Evolutionary conservation across 345 rosid genomes (phyloP).

Genomic region (Nasturtium officinale): DNA sequence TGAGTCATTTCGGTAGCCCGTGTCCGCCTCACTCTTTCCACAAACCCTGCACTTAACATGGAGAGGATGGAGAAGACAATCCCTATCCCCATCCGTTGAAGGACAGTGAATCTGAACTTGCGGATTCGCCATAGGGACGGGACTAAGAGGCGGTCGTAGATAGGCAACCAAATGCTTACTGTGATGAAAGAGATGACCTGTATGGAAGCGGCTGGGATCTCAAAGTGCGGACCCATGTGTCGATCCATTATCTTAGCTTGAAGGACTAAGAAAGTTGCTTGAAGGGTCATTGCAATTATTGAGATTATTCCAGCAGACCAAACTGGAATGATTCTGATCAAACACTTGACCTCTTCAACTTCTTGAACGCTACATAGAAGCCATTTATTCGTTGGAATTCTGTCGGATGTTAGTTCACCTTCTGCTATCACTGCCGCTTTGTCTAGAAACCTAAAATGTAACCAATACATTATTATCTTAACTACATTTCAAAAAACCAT

Average conservation of each 20-base stretch:
- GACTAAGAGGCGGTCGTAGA: slow-evolving; percentile 59
- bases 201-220: slow-evolving; percentile 60
- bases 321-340: slow-evolving; percentile 55
- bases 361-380: slow-evolving; percentile 63
- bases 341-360: slow-evolving; percentile 71
- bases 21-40: slow-evolving; percentile 55
- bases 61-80: slow-evolving; percentile 50
- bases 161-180: slow-evolving; percentile 60
- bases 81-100: slow-evolving; percentile 64
- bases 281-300: slow-evolving; percentile 49
- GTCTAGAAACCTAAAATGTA: slow-evolving; percentile 54
- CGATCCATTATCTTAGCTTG: slow-evolving; percentile 66
- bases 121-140: slow-evolving; percentile 47
- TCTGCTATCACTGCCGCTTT: slow-evolving; percentile 60
- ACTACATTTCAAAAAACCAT: not conserved
- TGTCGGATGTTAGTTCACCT: slow-evolving; percentile 54
- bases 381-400: slow-evolving; percentile 49
- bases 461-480: not conserved
- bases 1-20: slow-evolving; percentile 28
- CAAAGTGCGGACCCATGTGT: slow-evolving; percentile 59
- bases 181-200: slow-evolving; percentile 51
- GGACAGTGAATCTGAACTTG: slow-evolving; percentile 56
- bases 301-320: slow-evolving; percentile 59
- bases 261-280: slow-evolving; percentile 50
- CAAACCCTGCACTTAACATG: slow-evolving; percentile 52